Percentiles rank a stretch among this genome's conserved stretches.
Conservation (phyloP, 768 basidiomycete species). For the Phlebiopsis gigantea region DNA sequence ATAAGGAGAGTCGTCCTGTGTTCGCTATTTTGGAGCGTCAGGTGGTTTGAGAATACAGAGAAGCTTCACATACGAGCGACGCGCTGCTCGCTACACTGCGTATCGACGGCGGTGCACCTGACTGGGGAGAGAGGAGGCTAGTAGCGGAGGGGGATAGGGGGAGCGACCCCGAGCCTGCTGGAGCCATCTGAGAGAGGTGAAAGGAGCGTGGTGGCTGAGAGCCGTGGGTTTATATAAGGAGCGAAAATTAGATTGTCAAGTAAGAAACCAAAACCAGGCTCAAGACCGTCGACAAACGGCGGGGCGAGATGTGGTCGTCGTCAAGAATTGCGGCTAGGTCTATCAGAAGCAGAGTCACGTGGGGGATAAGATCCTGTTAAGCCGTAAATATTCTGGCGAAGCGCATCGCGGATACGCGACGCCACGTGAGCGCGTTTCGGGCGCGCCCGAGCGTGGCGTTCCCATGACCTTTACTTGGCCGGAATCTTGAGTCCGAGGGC, state of each 20-base stretch:
- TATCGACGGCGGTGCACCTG: slow-evolving; percentile 6
- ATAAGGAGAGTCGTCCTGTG: slow-evolving; percentile 16
- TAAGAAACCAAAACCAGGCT: slow-evolving; percentile 2
- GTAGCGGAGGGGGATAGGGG: slow-evolving; percentile 8
- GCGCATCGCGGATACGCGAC: not conserved
- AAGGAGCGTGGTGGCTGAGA: slow-evolving; percentile 15
- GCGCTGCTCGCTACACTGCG: slow-evolving; percentile 12
- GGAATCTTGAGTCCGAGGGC: slow-evolving; percentile 1
- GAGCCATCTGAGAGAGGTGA: slow-evolving; percentile 6
- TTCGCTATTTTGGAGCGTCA: not conserved
- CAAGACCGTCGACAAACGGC: slow-evolving; percentile 3
- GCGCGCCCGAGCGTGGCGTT: not conserved
- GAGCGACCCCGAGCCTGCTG: slow-evolving; percentile 10
- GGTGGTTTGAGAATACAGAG: not conserved
- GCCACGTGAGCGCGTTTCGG: slow-evolving; percentile 3
- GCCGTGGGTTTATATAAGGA: not conserved
- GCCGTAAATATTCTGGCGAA: not conserved
- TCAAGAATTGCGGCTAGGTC: slow-evolving; percentile 1
- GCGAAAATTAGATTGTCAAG: not conserved
- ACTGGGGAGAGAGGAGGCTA: slow-evolving; percentile 7
- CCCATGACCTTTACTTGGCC: not conserved
- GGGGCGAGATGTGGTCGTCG: not conserved
- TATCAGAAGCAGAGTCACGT: not conserved
- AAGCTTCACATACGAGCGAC: slow-evolving; percentile 8
- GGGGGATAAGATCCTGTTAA: not conserved